Conservation (phyloP, 164 flowering plant species). For the Nelumbo lutea region DNA sequence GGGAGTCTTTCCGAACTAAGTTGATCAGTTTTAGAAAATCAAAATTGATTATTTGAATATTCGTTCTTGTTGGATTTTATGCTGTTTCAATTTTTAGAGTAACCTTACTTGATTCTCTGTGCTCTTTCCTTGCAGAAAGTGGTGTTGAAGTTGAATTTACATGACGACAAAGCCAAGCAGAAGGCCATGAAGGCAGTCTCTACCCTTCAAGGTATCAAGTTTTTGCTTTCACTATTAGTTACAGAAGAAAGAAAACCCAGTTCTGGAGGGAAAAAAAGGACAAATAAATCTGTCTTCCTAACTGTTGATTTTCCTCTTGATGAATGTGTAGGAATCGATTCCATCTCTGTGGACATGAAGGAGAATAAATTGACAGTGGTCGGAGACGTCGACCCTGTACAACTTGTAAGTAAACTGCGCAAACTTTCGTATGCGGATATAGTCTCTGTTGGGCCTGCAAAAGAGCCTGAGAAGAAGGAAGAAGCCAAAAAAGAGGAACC, state of each 20-base stretch:
- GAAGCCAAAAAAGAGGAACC: slow-evolving; percentile 20
- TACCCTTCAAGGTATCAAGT: slow-evolving; percentile 47
- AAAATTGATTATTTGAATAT: too few relatives aligned
- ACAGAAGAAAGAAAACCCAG: too few relatives aligned
- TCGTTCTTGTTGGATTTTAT: too few relatives aligned
- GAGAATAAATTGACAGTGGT: slow-evolving; percentile 61
- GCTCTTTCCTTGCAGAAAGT: slow-evolving; percentile 49
- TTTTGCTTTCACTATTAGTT: background rate
- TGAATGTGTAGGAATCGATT: slow-evolving; percentile 58
- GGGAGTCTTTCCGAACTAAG: too few relatives aligned
- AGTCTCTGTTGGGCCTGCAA: slow-evolving; percentile 65
- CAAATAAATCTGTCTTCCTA: background rate
- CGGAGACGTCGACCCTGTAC: slow-evolving; percentile 67
- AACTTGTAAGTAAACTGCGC: slow-evolving; percentile 57
- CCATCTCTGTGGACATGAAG: slow-evolving; percentile 76
- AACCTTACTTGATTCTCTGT: background rate
- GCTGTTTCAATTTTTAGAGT: too few relatives aligned
- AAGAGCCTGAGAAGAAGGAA: slow-evolving; percentile 72
- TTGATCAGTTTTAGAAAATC: too few relatives aligned
- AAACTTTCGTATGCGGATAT: slow-evolving; percentile 64
- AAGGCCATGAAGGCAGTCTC: slow-evolving; percentile 77
- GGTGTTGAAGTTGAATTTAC: slow-evolving; percentile 65
- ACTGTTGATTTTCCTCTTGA: background rate
- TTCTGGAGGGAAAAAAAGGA: background rate
- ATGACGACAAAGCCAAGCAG: slow-evolving; percentile 65